Evolutionary conservation across 495 filamentous ascomycete species (phyloP).

Genomic region (Podospora australis): DNA sequence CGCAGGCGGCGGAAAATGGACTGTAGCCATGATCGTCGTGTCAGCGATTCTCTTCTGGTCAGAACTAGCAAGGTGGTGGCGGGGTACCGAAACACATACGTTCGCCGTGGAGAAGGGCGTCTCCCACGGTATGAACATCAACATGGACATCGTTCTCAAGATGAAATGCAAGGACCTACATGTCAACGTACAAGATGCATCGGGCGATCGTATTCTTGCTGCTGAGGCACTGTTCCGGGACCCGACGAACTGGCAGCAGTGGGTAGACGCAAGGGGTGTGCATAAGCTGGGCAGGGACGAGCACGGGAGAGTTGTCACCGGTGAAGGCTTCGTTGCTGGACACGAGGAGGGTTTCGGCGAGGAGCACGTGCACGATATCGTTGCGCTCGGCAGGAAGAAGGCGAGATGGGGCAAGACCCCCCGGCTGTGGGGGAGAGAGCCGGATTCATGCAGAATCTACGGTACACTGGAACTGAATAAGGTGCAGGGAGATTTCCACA

Average conservation of each 20-base stretch:
- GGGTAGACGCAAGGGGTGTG: constrained; percentile 66
- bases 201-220: constrained; percentile 84
- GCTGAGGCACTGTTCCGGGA: constrained; percentile 67
- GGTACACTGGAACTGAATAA: constrained; percentile 89
- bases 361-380: constrained; percentile 68
- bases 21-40: constrained; percentile 69
- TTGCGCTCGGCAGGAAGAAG: constrained; percentile 50
- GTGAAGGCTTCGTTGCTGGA: constrained; percentile 45
- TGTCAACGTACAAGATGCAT: constrained; percentile 95
- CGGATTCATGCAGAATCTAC: constrained; percentile 74
- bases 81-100: constrained; percentile 73
- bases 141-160: constrained; percentile 85
- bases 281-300: constrained; percentile 54
- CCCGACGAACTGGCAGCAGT: constrained; percentile 70
- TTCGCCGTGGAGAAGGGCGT: constrained; percentile 94
- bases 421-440: constrained; percentile 47
- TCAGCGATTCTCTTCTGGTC: constrained; percentile 65
- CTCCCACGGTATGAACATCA: constrained; percentile 82
- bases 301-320: constrained; percentile 41
- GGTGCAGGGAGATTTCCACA: constrained; percentile 97
- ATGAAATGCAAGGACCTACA: constrained; percentile 87
- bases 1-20: constrained; percentile 84
- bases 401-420: constrained; percentile 69
- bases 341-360: constrained; percentile 56
- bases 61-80: constrained; percentile 77